These are phyloP conservation scores for Cutaneotrichosporon cavernicola DNA, from an alignment of 1,284 basidiomycete genomes.

Conservation along the genomic window DNA sequence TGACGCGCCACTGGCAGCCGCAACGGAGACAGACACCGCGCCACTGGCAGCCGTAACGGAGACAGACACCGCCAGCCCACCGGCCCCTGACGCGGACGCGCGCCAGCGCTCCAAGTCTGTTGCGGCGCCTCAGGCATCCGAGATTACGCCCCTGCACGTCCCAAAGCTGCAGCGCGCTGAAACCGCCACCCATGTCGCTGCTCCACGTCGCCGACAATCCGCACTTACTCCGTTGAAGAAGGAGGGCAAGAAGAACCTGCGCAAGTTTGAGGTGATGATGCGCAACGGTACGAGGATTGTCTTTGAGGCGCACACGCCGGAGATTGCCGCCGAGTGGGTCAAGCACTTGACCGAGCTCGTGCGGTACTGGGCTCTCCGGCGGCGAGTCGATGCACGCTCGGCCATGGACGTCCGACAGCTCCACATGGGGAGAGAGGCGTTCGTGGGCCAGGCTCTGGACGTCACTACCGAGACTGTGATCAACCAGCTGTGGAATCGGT, in stretches of 20 bases:
- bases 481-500: conserved; percentile 51
- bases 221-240: conserved; percentile 7
- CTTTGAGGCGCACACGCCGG: conserved; percentile 32
- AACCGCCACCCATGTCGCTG: neutral
- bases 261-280: conserved; percentile 38
- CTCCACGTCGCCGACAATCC: neutral
- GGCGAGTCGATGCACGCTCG: conserved; percentile 46
- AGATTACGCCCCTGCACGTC: neutral
- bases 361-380: conserved; percentile 43
- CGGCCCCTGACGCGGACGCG: neutral
- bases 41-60: neutral
- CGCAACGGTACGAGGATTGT: conserved; percentile 10
- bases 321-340: conserved; percentile 48
- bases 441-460: conserved; percentile 5
- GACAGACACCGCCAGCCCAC: neutral
- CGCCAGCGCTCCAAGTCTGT: neutral
- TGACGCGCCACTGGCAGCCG: no score
- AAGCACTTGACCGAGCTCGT: conserved; percentile 33
- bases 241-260: conserved; percentile 18
- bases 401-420: conserved; percentile 43
- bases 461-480: conserved; percentile 3
- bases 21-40: neutral
- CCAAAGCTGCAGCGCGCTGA: neutral
- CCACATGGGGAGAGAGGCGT: conserved; percentile 3
- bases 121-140: neutral